Conservation (phyloP, 2,329 filamentous ascomycete genomes). For the Pochonia chlamydosporia region DNA sequence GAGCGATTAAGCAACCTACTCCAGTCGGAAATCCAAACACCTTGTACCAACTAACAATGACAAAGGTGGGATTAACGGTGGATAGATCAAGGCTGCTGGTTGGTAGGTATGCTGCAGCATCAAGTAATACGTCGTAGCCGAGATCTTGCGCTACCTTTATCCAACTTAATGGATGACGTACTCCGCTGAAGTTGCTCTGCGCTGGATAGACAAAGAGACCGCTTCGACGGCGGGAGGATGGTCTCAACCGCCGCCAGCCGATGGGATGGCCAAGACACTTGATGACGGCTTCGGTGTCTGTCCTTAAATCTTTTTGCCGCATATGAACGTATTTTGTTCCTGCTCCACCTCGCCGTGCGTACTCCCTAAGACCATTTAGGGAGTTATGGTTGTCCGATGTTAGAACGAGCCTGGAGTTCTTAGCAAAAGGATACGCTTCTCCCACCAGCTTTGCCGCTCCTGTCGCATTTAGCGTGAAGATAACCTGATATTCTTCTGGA, state of each 20-base stretch:
- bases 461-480: slow-evolving; percentile 35
- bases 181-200: slow-evolving; percentile 39
- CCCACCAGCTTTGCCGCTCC: slow-evolving; percentile 32
- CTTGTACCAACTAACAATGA: slow-evolving; percentile 36
- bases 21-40: slow-evolving; percentile 36
- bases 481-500: slow-evolving; percentile 30
- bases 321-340: slow-evolving; percentile 25
- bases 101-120: slow-evolving; percentile 34
- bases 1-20: slow-evolving; percentile 32
- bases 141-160: slow-evolving; percentile 25
- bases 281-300: slow-evolving; percentile 19
- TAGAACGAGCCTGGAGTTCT: slow-evolving; percentile 22
- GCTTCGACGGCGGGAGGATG: background rate
- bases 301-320: slow-evolving; percentile 20
- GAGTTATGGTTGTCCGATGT: slow-evolving; percentile 38
- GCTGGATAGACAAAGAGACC: slow-evolving; percentile 40
- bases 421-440: slow-evolving; percentile 30
- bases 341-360: slow-evolving; percentile 20
- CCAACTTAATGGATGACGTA: slow-evolving; percentile 34
- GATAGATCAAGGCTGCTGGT: slow-evolving; percentile 29
- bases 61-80: slow-evolving; percentile 29
- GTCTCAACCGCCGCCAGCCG: background rate
- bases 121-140: slow-evolving; percentile 35
- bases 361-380: slow-evolving; percentile 32
- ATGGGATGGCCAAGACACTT: slow-evolving; percentile 15